Evolutionary conservation across 2,329 filamentous ascomycete species (phyloP).

Genomic region (Sphaerulina vaccinii): DNA sequence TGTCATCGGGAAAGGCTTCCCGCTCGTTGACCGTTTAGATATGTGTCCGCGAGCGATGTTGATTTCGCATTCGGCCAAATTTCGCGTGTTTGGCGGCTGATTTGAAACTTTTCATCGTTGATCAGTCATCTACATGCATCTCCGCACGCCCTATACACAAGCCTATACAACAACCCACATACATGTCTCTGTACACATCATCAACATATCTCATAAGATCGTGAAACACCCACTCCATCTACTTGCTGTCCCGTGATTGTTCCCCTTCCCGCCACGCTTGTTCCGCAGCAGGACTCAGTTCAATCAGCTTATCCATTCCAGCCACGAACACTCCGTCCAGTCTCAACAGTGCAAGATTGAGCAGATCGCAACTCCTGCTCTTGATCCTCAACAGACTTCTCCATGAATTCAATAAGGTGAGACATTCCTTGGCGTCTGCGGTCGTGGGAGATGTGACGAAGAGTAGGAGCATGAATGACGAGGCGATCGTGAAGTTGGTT

Average conservation of each 20-base stretch:
- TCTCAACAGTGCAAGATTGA: conserved; percentile 35
- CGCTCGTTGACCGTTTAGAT: too few relatives aligned
- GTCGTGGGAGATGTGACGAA: conserved; percentile 35
- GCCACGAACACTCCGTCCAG: conserved; percentile 36
- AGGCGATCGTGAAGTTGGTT: conserved; percentile 39
- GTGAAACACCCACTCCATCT: neutral
- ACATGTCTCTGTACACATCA: too few relatives aligned
- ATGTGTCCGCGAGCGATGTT: too few relatives aligned
- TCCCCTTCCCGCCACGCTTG: conserved; percentile 31
- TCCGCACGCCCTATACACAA: too few relatives aligned
- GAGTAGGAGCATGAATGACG: conserved; percentile 36
- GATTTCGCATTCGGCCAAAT: too few relatives aligned
- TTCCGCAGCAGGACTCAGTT: conserved; percentile 33
- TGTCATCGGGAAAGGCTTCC: too few relatives aligned
- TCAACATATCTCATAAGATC: too few relatives aligned
- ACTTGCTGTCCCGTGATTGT: neutral
- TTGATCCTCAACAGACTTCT: conserved; percentile 35
- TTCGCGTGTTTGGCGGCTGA: too few relatives aligned
- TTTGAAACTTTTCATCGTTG: too few relatives aligned
- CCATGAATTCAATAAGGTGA: conserved; percentile 34
- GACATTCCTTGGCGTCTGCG: conserved; percentile 34
- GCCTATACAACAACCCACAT: too few relatives aligned
- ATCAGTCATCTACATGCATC: too few relatives aligned
- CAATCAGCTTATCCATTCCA: conserved; percentile 33
- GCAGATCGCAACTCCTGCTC: conserved; percentile 37